Evolutionary conservation across 176 grass and related monocot genomes (phyloP).

Genomic region (Poa annua): DNA sequence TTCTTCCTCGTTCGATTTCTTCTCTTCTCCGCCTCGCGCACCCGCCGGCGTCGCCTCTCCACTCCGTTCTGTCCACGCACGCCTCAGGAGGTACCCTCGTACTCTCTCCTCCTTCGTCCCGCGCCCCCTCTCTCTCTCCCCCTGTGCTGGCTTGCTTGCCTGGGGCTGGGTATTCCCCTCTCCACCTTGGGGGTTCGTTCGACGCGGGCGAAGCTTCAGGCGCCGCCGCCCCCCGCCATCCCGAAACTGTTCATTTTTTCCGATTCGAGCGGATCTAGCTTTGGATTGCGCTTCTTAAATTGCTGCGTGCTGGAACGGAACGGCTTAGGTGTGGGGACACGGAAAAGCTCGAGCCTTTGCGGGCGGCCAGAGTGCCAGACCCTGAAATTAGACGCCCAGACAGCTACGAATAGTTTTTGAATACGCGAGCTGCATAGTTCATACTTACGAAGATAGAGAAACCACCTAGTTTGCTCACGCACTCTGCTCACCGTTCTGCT

Average conservation of each 20-base stretch:
- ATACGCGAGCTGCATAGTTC: not conserved
- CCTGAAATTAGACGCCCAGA: not conserved
- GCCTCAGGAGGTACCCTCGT: not conserved
- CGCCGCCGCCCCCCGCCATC: not conserved
- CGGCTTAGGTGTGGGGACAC: too few relatives aligned
- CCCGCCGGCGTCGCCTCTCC: not conserved
- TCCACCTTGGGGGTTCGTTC: not conserved
- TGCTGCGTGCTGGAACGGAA: not conserved
- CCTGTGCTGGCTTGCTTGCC: not conserved
- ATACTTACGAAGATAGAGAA: not conserved
- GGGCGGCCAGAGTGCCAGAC: too few relatives aligned
- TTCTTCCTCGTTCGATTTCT: slow-evolving; percentile 12
- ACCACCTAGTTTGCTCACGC: too few relatives aligned
- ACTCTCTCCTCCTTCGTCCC: not conserved
- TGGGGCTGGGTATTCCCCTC: not conserved
- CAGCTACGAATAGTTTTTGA: not conserved
- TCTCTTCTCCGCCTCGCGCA: not conserved
- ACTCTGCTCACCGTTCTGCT: not conserved
- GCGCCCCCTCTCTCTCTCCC: not conserved
- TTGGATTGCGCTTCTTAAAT: too few relatives aligned
- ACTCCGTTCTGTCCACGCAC: not conserved
- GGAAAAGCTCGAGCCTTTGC: not conserved
- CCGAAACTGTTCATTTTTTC: not conserved
- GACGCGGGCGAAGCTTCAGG: not conserved
- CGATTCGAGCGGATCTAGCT: not conserved